Evolutionary conservation across 306 rosid species (phyloP).

Genomic region (Astragalus membranaceus): DNA sequence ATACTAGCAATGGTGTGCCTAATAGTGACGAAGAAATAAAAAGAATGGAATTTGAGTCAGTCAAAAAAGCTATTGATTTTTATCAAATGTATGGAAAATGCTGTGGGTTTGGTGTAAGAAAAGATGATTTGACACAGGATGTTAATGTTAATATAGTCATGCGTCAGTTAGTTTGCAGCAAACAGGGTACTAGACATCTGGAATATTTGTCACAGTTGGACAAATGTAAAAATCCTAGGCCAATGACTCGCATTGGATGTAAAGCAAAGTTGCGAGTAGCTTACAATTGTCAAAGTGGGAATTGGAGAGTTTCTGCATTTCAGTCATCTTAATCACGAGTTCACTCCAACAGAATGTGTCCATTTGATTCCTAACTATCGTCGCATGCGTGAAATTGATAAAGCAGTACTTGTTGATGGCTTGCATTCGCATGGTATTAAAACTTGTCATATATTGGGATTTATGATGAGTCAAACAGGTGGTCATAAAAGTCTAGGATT

Average conservation of each 20-base stretch:
- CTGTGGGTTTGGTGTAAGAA: background rate
- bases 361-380: background rate
- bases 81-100: background rate
- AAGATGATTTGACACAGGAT: background rate
- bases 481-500: background rate
- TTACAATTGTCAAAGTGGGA: no score
- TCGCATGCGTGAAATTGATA: background rate
- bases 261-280: background rate
- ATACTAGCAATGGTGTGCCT: background rate
- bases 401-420: background rate
- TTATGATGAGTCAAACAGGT: background rate
- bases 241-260: background rate
- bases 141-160: background rate
- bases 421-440: background rate
- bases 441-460: background rate
- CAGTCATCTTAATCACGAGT: background rate
- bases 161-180: background rate
- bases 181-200: background rate
- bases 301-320: background rate
- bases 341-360: background rate
- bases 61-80: background rate
- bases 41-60: background rate
- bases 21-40: background rate
- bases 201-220: no score
- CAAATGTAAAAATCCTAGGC: background rate